Evolutionary conservation across 192 early-diverging fungal genomes (phyloP).

Genomic region (Geosiphon pyriformis): DNA sequence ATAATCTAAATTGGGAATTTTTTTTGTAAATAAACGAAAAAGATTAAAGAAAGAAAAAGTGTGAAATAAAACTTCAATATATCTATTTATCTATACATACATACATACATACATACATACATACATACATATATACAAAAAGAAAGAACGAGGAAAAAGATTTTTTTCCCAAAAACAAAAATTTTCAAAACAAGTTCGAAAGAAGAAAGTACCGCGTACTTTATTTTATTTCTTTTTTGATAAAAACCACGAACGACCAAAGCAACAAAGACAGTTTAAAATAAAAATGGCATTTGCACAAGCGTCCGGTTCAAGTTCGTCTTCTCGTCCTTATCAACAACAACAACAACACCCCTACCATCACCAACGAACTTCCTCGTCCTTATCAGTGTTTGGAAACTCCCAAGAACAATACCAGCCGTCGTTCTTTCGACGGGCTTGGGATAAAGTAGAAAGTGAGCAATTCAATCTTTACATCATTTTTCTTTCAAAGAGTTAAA

Average conservation of each 20-base stretch:
- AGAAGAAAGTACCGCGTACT: background rate
- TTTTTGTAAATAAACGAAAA: no score
- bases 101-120: no score
- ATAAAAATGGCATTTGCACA: background rate
- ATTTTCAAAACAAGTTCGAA: no score
- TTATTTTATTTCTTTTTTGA: background rate
- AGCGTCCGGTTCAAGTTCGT: background rate
- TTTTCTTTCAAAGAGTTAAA: no score
- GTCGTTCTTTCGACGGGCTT: conserved; percentile 5
- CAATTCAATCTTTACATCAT: background rate
- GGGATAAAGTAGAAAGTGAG: conserved; percentile 1
- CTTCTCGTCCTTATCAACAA: background rate
- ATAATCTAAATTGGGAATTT: no score
- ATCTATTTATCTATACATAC: no score
- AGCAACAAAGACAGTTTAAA: background rate
- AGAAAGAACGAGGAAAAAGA: no score
- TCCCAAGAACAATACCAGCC: conserved; percentile 1
- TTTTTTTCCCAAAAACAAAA: no score
- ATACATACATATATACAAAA: no score
- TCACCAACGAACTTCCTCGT: background rate
- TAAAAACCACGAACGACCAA: background rate
- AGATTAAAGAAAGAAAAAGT: no score
- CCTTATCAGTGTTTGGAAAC: background rate
- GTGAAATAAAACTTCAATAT: no score
- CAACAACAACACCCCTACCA: background rate